A percentile compares a stretch with the other conserved stretches of the same genome.
Conservation (phyloP, 371 early-diverging fungal species). For the Umbelopsis sp. region DNA sequence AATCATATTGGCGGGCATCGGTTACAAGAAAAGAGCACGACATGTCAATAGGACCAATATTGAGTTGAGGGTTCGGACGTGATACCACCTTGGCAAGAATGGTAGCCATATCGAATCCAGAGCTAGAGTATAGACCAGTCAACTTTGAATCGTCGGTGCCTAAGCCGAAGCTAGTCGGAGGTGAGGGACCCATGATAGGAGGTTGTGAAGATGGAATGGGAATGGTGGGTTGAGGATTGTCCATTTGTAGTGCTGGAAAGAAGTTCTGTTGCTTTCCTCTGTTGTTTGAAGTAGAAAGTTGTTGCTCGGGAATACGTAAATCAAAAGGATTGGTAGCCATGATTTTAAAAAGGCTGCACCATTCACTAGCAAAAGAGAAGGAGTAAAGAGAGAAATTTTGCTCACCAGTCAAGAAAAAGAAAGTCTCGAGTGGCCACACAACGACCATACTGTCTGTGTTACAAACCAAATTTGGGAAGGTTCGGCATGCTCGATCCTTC, state of each 20-base stretch:
- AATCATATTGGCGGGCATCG: slow-evolving; percentile 49
- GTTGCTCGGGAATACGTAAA: not conserved
- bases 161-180: not conserved
- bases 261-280: not conserved
- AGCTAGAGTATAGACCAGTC: slow-evolving; percentile 48
- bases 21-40: slow-evolving; percentile 59
- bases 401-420: too few species aligned
- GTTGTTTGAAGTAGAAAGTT: not conserved
- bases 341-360: not conserved
- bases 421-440: too few species aligned
- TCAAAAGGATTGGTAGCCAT: slow-evolving; percentile 7
- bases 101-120: slow-evolving; percentile 68
- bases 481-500: too few species aligned
- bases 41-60: slow-evolving; percentile 64
- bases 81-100: slow-evolving; percentile 49
- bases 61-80: slow-evolving; percentile 54
- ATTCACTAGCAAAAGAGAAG: not conserved
- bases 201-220: not conserved
- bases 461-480: too few species aligned
- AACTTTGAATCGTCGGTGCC: not conserved
- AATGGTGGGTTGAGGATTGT: not conserved
- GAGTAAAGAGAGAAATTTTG: not conserved
- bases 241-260: not conserved
- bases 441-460: too few species aligned
- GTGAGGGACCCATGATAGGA: not conserved